Evolutionary conservation across 2,329 filamentous ascomycete genomes (phyloP).

Genomic region (Neonectria hederae): DNA sequence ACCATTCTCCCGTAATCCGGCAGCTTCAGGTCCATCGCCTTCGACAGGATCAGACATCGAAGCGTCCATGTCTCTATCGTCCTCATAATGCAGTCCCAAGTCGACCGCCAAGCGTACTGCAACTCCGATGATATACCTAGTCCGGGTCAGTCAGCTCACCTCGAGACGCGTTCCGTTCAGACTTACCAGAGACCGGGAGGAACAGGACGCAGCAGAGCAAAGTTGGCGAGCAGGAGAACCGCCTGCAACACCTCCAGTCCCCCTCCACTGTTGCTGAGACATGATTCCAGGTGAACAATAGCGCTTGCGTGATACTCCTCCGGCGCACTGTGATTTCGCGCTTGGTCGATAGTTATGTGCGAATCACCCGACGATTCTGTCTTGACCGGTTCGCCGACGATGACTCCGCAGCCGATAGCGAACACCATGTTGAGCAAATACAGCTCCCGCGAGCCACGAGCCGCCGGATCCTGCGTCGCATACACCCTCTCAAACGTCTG

Average conservation of each 20-base stretch:
- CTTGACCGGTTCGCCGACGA: slow-evolving; percentile 73
- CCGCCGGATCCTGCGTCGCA: slow-evolving; percentile 69
- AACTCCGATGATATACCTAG: slow-evolving; percentile 89
- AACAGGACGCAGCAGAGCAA: slow-evolving; percentile 89
- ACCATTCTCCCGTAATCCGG: slow-evolving; percentile 46
- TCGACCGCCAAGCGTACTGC: slow-evolving; percentile 91
- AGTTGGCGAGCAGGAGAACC: slow-evolving; percentile 89
- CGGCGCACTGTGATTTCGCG: slow-evolving; percentile 70
- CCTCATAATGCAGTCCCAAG: slow-evolving; percentile 91
- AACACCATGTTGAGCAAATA: slow-evolving; percentile 98
- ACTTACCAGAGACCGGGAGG: slow-evolving; percentile 86
- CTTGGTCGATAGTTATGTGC: slow-evolving; percentile 44
- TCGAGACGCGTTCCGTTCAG: slow-evolving; percentile 7
- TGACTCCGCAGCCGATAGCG: slow-evolving; percentile 93
- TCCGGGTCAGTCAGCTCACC: slow-evolving; percentile 25
- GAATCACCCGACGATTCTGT: slow-evolving; percentile 52
- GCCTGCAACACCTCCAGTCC: slow-evolving; percentile 92
- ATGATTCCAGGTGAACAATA: slow-evolving; percentile 89
- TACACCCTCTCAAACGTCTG: slow-evolving; percentile 87
- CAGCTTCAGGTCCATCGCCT: slow-evolving; percentile 49
- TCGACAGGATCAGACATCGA: slow-evolving; percentile 61
- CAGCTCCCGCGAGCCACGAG: slow-evolving; percentile 80
- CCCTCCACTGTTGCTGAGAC: slow-evolving; percentile 85
- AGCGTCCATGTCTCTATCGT: slow-evolving; percentile 72
- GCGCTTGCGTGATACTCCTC: slow-evolving; percentile 97